phyloP scores from a whole-genome alignment of 164 flowering plant genomes.

The Vitis riparia region DNA sequence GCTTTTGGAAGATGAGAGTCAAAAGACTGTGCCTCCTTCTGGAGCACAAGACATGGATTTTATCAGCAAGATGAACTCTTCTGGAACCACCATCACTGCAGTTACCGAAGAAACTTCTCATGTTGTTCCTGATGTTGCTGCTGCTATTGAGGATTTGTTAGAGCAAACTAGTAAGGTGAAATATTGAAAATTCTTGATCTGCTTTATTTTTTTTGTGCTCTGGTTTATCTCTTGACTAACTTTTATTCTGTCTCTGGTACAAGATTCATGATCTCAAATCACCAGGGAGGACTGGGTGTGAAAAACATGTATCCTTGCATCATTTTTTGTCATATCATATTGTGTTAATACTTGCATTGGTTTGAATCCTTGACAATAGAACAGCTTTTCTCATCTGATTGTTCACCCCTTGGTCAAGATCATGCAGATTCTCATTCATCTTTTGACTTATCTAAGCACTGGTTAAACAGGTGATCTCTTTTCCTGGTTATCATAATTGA shows the following conservation, averaged over 20 bases:
- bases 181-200: neutral
- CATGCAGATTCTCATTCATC: conserved; percentile 44
- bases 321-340: conserved; percentile 1
- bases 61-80: conserved; percentile 14
- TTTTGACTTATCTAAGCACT: conserved; percentile 53
- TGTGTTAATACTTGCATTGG: conserved; percentile 5
- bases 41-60: conserved; percentile 14
- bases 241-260: conserved; percentile 12
- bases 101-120: conserved; percentile 31
- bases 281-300: conserved; percentile 41
- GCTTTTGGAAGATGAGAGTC: conserved; percentile 27
- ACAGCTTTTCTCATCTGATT: conserved; percentile 58
- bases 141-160: conserved; percentile 86
- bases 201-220: neutral
- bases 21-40: conserved; percentile 14
- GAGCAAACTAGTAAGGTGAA: conserved; percentile 88
- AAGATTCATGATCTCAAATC: conserved; percentile 71
- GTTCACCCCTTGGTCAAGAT: conserved; percentile 49
- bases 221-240: conserved; percentile 9
- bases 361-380: conserved; percentile 38
- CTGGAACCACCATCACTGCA: conserved; percentile 15
- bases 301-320: conserved; percentile 68
- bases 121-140: conserved; percentile 80
- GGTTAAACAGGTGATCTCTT: conserved; percentile 61
- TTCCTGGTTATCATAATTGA: neutral